Base-by-base conservation (phyloP, 2,329 filamentous ascomycete genomes). In the Grosmannia serpens region DNA sequence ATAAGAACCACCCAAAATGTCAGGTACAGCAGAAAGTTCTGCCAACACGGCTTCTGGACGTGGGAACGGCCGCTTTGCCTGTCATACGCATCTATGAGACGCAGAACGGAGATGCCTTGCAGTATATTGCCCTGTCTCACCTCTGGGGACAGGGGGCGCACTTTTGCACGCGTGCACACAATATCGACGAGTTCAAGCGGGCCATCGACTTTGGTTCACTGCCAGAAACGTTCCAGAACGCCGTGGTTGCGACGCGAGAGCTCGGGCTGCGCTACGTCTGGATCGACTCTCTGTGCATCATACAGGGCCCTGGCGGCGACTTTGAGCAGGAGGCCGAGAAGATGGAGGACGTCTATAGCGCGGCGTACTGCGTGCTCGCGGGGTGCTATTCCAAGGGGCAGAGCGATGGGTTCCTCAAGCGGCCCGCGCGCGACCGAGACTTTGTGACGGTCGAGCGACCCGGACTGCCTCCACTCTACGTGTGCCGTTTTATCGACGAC, bases 401-500 rank as follows among this genome's bases (percentile, higher is more conserved):
- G 10, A 17, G 41, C 0, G 63, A 60, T 20, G 66, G 67, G 0
- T 69, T 70, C 41, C 63, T 70, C 2, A 38, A 56, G 2, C 20
- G 24, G 10, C 59, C 59, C n/a, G 22, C 4, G 15, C 53, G 17
- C 7, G 22, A 58, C 60, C 55, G 10, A 31, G n/a, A 5, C 26
- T 65, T 2, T 38, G 44, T 29, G 61, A 17, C 15, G 2, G 47
- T 26, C 47, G 55, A 9, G 26, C 2, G 13, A 17, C 31, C 1
- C 11, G 33, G 8, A 11, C 3, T n/a, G n/a, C 17, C 27, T 6
- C n/a, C 64, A 1, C 53, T 68, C 5, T 70, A 68, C 49, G 50
- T 70, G 15, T 70, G 68, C 31, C 46, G 63, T n/a, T 17, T 58
- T 20, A 65, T 71, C 1, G 71, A 73, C 55, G 62, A 73, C 59